Percentiles rank a stretch among this genome's conserved stretches.
phyloP scores from a whole-genome alignment of 768 basidiomycete species.

The Porphyrellus cyaneotinctus region DNA sequence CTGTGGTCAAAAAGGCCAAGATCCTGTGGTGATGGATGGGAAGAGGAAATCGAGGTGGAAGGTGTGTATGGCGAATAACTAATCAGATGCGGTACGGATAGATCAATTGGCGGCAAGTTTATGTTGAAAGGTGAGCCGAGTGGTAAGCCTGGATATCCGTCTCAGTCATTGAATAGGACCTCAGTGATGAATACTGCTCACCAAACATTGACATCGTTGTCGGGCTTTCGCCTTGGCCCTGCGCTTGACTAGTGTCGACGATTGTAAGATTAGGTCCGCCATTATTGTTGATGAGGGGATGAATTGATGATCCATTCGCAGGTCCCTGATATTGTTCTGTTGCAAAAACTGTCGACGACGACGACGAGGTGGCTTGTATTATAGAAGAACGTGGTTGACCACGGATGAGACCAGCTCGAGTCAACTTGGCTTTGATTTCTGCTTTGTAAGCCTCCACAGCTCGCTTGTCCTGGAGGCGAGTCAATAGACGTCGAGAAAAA shows the following conservation, averaged over 20 bases:
- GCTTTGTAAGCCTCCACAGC: slow-evolving; percentile 80
- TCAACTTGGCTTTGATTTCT: slow-evolving; percentile 76
- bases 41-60: slow-evolving; percentile 31
- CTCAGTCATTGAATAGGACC: slow-evolving; percentile 10
- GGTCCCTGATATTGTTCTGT: slow-evolving; percentile 26
- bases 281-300: slow-evolving; percentile 21
- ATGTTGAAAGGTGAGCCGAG: slow-evolving; percentile 31
- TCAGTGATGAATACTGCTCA: slow-evolving; percentile 9
- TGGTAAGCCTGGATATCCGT: slow-evolving; percentile 18
- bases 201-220: slow-evolving; percentile 29
- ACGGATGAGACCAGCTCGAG: slow-evolving; percentile 73
- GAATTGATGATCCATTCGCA: slow-evolving; percentile 18
- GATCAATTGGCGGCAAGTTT: slow-evolving; percentile 27
- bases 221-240: slow-evolving; percentile 23
- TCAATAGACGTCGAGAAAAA: slow-evolving; percentile 15
- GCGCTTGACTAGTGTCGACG: slow-evolving; percentile 15
- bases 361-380: slow-evolving; percentile 34
- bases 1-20: slow-evolving; percentile 29
- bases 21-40: slow-evolving; percentile 33
- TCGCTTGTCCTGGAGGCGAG: slow-evolving; percentile 63
- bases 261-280: slow-evolving; percentile 20
- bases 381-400: slow-evolving; percentile 70
- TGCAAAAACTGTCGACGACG: slow-evolving; percentile 34
- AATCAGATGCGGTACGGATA: slow-evolving; percentile 25
- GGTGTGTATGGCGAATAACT: slow-evolving; percentile 34